A percentile compares a stretch with the other conserved stretches of the same genome.
Conservation (phyloP, 2,329 filamentous ascomycete genomes). For the Phyllosticta citriasiana region DNA sequence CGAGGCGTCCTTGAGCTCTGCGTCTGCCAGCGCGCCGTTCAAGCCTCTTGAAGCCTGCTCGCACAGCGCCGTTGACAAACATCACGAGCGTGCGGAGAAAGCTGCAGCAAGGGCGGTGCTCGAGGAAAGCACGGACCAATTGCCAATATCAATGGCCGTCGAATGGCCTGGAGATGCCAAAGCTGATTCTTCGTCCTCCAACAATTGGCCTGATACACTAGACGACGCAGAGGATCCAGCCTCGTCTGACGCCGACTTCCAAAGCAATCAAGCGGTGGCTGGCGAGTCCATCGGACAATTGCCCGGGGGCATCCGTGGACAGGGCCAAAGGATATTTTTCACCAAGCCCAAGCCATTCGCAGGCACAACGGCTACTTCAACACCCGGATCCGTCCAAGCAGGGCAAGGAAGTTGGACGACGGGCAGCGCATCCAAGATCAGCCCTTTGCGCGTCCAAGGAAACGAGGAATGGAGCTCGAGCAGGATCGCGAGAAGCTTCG, state of each 20-base stretch:
- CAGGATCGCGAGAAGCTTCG: background rate
- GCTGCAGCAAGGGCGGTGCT: background rate
- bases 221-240: background rate
- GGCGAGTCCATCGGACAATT: background rate
- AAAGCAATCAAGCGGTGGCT: background rate
- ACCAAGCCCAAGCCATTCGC: constrained; percentile 1
- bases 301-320: background rate
- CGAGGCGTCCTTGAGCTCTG: background rate
- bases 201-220: background rate
- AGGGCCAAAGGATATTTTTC: background rate
- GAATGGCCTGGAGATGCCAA: background rate
- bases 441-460: background rate
- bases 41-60: background rate
- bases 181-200: background rate
- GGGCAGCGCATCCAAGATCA: constrained; percentile 3
- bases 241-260: background rate
- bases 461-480: background rate
- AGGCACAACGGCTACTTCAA: background rate
- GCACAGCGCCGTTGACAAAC: background rate
- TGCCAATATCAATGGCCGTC: background rate
- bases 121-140: background rate
- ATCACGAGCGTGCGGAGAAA: background rate
- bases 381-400: background rate
- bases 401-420: background rate
- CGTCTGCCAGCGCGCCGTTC: background rate